These are phyloP conservation scores for Hirsutella minnesotensis DNA, from an alignment of 2,329 filamentous ascomycete genomes.

Conservation along the genomic window DNA sequence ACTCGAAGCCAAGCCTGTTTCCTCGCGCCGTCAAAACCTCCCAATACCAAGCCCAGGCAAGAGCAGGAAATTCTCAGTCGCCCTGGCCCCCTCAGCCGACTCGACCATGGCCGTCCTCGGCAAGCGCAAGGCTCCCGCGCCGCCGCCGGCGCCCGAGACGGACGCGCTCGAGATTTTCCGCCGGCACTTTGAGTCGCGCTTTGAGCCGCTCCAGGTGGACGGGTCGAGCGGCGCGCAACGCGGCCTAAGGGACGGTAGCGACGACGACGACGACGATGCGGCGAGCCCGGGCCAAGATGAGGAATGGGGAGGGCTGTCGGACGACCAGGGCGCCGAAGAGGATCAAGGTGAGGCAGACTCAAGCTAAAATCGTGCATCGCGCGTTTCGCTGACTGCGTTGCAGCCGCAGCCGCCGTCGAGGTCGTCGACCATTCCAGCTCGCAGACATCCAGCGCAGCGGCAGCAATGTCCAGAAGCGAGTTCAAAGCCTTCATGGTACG, in stretches of 20 bases:
- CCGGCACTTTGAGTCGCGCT: slow-evolving; percentile 78
- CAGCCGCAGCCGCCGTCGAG: slow-evolving; percentile 29
- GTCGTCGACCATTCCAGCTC: slow-evolving; percentile 47
- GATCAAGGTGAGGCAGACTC: neutral
- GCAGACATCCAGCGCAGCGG: slow-evolving; percentile 18
- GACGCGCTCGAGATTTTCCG: slow-evolving; percentile 66
- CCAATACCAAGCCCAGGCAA: too few relatives aligned
- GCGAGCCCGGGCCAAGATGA: slow-evolving; percentile 11
- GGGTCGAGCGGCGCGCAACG: slow-evolving; percentile 6
- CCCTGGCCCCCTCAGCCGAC: too few relatives aligned
- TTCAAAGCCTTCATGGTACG: slow-evolving; percentile 67
- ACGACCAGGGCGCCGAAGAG: slow-evolving; percentile 10
- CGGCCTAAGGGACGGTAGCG: slow-evolving; percentile 14
- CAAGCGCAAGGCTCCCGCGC: slow-evolving; percentile 33
- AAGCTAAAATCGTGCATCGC: too few relatives aligned
- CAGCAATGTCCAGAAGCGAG: slow-evolving; percentile 51
- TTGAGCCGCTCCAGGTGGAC: slow-evolving; percentile 52
- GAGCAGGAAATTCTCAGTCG: too few relatives aligned
- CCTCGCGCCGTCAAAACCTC: too few relatives aligned
- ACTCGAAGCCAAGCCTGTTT: too few relatives aligned
- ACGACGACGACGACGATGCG: slow-evolving; percentile 20
- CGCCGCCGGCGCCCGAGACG: slow-evolving; percentile 23
- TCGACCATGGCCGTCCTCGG: slow-evolving; percentile 32
- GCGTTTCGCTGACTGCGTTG: neutral
- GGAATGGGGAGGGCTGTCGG: slow-evolving; percentile 17